phyloP scores from a whole-genome alignment of 2,329 filamentous ascomycete species.

The Penicillium hesseltinei region DNA sequence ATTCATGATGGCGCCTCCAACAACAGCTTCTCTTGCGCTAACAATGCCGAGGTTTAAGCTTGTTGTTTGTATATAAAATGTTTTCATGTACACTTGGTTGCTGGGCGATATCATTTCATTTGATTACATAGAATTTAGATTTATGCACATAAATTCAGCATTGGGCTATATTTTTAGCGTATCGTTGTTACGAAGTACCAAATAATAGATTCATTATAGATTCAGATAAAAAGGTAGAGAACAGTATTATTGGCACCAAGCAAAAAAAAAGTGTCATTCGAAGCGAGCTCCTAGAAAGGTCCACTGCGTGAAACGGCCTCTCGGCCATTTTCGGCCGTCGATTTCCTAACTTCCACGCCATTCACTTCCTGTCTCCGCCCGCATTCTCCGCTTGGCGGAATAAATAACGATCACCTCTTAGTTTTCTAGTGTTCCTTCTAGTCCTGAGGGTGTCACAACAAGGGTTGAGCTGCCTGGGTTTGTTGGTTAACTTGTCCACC shows the following conservation, averaged over 20 bases:
- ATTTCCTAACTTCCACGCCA: too few species aligned
- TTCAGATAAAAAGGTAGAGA: not conserved
- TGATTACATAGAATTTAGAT: not conserved
- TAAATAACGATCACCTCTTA: too few species aligned
- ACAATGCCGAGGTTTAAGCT: constrained; percentile 25
- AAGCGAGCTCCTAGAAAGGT: too few species aligned
- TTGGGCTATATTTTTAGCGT: not conserved
- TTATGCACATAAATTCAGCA: not conserved
- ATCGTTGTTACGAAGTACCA: not conserved
- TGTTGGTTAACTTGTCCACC: too few species aligned
- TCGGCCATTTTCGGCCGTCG: too few species aligned
- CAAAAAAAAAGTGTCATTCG: too few species aligned
- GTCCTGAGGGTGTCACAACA: too few species aligned
- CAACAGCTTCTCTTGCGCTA: constrained; percentile 41
- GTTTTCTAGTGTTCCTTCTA: too few species aligned
- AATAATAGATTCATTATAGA: not conserved
- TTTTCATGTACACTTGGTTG: not conserved
- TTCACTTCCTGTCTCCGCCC: too few species aligned
- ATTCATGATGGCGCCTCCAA: constrained; percentile 28
- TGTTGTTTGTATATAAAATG: not conserved
- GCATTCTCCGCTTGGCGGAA: too few species aligned
- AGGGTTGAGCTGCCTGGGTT: too few species aligned
- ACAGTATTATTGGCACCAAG: not conserved
- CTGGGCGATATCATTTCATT: not conserved
- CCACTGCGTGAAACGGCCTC: too few species aligned